These are phyloP conservation scores for Penicillium sp. DNA, from an alignment of 2,329 filamentous ascomycete species.

Conservation along the genomic window DNA sequence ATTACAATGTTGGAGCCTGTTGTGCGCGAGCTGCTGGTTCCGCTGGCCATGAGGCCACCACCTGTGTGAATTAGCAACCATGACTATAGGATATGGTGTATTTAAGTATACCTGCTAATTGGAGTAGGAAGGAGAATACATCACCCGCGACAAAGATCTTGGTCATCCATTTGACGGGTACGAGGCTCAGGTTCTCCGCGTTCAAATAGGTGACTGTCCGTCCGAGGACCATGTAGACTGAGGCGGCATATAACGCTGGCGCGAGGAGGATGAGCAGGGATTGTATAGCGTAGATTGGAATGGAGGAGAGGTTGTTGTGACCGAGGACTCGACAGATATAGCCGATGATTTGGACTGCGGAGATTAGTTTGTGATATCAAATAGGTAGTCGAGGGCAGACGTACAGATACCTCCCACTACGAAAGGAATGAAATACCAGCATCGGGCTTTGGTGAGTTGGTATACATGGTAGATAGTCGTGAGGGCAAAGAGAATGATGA, in stretches of 20 bases:
- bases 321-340: slow-evolving; percentile 27
- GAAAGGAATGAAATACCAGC: slow-evolving; percentile 47
- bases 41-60: slow-evolving; percentile 27
- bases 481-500: slow-evolving; percentile 44
- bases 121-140: slow-evolving; percentile 31
- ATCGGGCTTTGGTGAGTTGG: slow-evolving; percentile 41
- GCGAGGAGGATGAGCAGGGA: slow-evolving; percentile 35
- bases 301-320: slow-evolving; percentile 22
- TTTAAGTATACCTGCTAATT: slow-evolving; percentile 30
- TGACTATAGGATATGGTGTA: too few species aligned
- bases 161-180: slow-evolving; percentile 35
- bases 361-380: neutral
- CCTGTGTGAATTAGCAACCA: slow-evolving; percentile 12
- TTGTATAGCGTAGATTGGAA: slow-evolving; percentile 32
- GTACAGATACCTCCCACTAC: slow-evolving; percentile 37
- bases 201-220: slow-evolving; percentile 32
- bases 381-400: slow-evolving; percentile 10
- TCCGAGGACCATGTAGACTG: slow-evolving; percentile 39
- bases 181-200: slow-evolving; percentile 31
- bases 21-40: slow-evolving; percentile 12
- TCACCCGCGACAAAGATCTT: slow-evolving; percentile 36
- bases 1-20: slow-evolving; percentile 45
- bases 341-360: slow-evolving; percentile 43
- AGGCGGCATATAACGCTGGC: slow-evolving; percentile 40
- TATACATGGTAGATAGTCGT: slow-evolving; percentile 41